Conservation (phyloP, 169 alveolate genomes). For the Plasmodium berghei region DNA sequence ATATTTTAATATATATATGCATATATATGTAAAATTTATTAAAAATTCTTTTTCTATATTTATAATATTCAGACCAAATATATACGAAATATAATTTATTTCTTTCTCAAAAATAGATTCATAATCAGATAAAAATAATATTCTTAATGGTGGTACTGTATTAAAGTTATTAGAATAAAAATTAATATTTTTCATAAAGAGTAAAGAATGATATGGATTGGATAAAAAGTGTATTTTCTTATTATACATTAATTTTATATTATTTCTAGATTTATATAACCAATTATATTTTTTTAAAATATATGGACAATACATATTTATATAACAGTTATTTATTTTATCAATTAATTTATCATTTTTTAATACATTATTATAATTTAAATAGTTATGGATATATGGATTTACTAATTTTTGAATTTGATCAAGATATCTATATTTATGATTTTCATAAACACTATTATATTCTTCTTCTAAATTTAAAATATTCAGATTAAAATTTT, state of each 20-base stretch:
- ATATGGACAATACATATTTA: constrained; percentile 59
- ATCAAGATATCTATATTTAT: constrained; percentile 10
- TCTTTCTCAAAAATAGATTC: constrained; percentile 28
- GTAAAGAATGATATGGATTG: constrained; percentile 33
- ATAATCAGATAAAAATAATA: constrained; percentile 33
- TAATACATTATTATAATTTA: constrained; percentile 25
- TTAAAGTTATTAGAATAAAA: constrained; percentile 3
- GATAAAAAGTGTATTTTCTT: constrained; percentile 41
- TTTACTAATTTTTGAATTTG: constrained; percentile 29
- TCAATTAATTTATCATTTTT: background rate
- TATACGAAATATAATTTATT: constrained; percentile 21
- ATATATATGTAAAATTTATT: background rate
- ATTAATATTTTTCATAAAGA: constrained; percentile 19
- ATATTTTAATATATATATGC: constrained; percentile 49
- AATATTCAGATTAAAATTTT: constrained; percentile 8
- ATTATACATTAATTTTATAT: constrained; percentile 32
- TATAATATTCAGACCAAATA: constrained; percentile 19
- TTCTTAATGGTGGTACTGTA: constrained; percentile 47
- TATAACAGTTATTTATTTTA: constrained; percentile 12
- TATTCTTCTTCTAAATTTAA: background rate
- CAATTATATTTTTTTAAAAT: constrained; percentile 62
- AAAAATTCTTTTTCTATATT: constrained; percentile 35
- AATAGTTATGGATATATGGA: constrained; percentile 49
- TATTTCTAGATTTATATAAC: constrained; percentile 30
- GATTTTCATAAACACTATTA: background rate